Conservation (phyloP, 2,329 filamentous ascomycete species). For the Sclerotinia trifoliorum region DNA sequence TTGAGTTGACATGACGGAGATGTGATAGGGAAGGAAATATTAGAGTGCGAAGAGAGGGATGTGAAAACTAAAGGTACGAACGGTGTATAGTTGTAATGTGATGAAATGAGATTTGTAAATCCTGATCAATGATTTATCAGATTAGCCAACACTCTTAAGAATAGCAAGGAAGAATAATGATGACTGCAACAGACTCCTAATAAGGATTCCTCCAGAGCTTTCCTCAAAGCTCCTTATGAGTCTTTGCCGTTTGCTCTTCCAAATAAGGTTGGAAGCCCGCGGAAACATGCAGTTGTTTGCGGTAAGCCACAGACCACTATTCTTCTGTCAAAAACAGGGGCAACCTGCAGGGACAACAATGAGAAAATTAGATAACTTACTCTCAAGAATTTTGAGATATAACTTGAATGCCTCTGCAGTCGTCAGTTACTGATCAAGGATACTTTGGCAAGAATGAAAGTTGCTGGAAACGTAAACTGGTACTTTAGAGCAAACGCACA, state of each 20-base stretch:
- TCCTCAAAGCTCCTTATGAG: slow-evolving; percentile 18
- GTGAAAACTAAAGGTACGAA: slow-evolving; percentile 23
- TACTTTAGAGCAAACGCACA: background rate
- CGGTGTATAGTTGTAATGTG: slow-evolving; percentile 18
- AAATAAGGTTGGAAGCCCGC: slow-evolving; percentile 28
- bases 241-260: slow-evolving; percentile 32
- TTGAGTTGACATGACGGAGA: slow-evolving; percentile 15
- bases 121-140: slow-evolving; percentile 4
- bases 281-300: slow-evolving; percentile 32
- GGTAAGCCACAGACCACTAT: slow-evolving; percentile 28
- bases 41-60: background rate
- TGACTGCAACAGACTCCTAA: slow-evolving; percentile 12
- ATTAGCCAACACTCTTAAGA: slow-evolving; percentile 16
- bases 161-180: slow-evolving; percentile 12
- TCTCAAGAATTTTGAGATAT: slow-evolving; percentile 10
- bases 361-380: background rate
- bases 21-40: background rate
- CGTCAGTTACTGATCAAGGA: background rate
- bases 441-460: background rate
- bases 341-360: slow-evolving; percentile 21
- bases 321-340: slow-evolving; percentile 23
- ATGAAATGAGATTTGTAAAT: background rate
- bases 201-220: slow-evolving; percentile 21
- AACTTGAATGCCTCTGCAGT: slow-evolving; percentile 7
- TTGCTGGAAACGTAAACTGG: background rate